Base-by-base conservation (phyloP, 2,329 filamentous ascomycete genomes). In the Aspergillus ochraceoroseus region DNA sequence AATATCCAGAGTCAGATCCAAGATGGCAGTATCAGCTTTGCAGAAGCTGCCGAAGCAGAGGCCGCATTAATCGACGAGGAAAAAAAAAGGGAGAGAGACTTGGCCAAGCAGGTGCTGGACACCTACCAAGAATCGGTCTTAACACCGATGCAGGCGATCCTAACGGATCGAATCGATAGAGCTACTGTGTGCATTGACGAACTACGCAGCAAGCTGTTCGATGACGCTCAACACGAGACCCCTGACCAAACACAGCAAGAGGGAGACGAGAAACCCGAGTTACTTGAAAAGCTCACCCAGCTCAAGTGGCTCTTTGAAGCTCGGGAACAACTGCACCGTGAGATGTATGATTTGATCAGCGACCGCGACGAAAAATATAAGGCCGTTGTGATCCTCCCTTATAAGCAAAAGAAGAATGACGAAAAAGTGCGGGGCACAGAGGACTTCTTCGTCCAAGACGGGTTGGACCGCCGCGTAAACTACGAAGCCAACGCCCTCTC, bases 261-360 rank as follows among this genome's bases (percentile, higher is more conserved):
- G 67, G 90, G 92, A 12, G 90, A 96, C 53, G 90, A 95, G 62
- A 82, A 89, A 59, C 92, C 92, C 0, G 92, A 98, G 64, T 74
- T 96, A 0, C 72, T 96, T 2, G 92, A 98, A 64, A 94, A 95
- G 65, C 74, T 98, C 8, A 96, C 90, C 0, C 77, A 95, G 32
- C 74, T 96, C 9, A 98, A 96, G 58, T 96, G 92, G 89, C 80
- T 96, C 6, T 96, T 95, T 54, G 92, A 98, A 62, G 84, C 85
- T 1, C 82, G 89, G n/a, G 92, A 98, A 65, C 75, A 78, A 32
- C 73, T 96, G 6, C 83, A 96, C 66, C 82, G 86, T 29, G 85
- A 87, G 54, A 77, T 90, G 38, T 95, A 87, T 58, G 85, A 94
- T 53, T 70, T 96, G 7, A 77, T 95, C 22, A 82, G 81, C 13